Evolutionary conservation across 1,284 basidiomycete species (phyloP), one percentile per base, ranked within the genome.

Genomic region (Ustilago bromivora): DNA sequence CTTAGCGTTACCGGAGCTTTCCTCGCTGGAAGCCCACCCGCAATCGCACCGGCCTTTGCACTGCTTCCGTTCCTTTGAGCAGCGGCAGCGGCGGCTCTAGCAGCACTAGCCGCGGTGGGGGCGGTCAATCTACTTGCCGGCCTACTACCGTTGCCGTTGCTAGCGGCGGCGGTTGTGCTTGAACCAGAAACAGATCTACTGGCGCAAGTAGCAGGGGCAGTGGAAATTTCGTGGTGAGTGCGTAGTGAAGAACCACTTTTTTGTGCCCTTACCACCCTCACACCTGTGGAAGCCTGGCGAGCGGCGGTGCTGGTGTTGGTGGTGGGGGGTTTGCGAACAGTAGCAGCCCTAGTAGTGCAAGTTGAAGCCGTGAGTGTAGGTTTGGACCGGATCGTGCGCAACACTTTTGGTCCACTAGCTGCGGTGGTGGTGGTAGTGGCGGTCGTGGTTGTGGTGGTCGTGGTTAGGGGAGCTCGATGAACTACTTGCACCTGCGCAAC

Each of bases 71-170:
- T 13, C 23, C 35, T 32, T 12, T 35, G n/a, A 15, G 52, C 53
- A 11, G 49, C 57, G 1, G 70, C 69, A 4, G 76, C 71, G 0
- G 76, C 71, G 3, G 76, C 76, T 8, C 76, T 38, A 0, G 70
- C 71, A 4, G 71, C 66, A 47, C 58, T 61, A 2, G 76, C 76
- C 0, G 76, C 71, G 3, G 76, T 78, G 0, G 71, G 76, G 4
- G 70, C 70, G 2, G 60, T 70, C 56, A 78, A 55, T 40, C 71
- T 55, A 36, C 66, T 70, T 2, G 8, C 57, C n/a, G 68, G 68
- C 9, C 67, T 19, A 32, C 46, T 34, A n/a, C 34, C 23, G 32
- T 19, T 15, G 41, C 47, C 10, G 66, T 66, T 11, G 63, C 6
- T 17, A 12, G 38, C 46, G 3, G 57, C 51, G 9, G 57, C 60